Percentiles rank a stretch among this genome's conserved stretches.
Evolutionary conservation across 257 asterid species (phyloP).

Genomic region (Solanum megistacrolobum): DNA sequence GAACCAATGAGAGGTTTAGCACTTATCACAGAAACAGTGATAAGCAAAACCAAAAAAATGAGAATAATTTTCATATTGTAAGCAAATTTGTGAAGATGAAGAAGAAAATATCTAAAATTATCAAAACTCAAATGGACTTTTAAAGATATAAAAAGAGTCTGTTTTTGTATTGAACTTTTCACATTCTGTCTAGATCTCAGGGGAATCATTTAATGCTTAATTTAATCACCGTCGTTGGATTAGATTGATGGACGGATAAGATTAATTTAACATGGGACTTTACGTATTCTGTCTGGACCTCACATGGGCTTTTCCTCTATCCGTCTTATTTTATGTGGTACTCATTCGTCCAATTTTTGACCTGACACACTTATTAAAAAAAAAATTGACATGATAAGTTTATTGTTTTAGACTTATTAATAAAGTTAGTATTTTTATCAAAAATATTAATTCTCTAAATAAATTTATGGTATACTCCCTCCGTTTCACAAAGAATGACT

Average conservation of each 20-base stretch:
- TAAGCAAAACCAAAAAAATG: not conserved
- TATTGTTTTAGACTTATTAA: too few relatives aligned
- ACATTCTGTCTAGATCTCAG: not conserved
- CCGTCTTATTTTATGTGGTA: not conserved
- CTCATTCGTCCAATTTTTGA: fast-evolving
- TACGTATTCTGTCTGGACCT: not conserved
- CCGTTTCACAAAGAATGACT: too few relatives aligned
- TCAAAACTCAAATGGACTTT: not conserved
- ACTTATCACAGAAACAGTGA: not conserved
- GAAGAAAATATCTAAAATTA: not conserved
- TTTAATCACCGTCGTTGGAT: not conserved
- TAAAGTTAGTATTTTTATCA: too few relatives aligned
- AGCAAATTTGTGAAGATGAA: not conserved
- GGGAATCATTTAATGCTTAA: not conserved
- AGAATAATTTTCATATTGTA: not conserved
- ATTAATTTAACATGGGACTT: not conserved
- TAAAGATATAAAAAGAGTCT: not conserved
- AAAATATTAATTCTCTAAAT: too few relatives aligned
- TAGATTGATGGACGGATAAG: not conserved
- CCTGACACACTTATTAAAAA: too few relatives aligned
- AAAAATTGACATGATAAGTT: too few relatives aligned
- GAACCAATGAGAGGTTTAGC: not conserved
- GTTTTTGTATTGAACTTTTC: not conserved
- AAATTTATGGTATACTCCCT: too few relatives aligned
- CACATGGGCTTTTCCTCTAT: not conserved